Evolutionary conservation across 768 basidiomycete genomes (phyloP).

Genomic region (Russula foetens): DNA sequence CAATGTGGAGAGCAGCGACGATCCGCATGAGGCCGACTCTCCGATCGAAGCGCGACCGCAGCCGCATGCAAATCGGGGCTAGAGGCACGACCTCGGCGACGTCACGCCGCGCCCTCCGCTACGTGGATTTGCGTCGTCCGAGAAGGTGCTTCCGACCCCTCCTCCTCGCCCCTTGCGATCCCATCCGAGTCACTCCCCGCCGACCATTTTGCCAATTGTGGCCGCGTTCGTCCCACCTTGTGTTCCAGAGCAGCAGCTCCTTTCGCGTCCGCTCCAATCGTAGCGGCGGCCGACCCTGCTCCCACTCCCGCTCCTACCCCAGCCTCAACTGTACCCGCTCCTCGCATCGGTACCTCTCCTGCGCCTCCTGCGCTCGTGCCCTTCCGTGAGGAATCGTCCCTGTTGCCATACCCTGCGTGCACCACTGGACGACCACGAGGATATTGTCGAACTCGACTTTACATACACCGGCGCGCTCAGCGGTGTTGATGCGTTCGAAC

Average conservation of each 20-base stretch:
- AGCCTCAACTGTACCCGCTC: background rate
- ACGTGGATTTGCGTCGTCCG: slow-evolving; percentile 12
- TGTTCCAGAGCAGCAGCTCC: no score
- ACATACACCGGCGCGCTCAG: slow-evolving; percentile 65
- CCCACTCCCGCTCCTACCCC: no score
- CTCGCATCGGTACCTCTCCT: background rate
- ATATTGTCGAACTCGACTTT: slow-evolving; percentile 71
- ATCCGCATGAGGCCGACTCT: slow-evolving; percentile 19
- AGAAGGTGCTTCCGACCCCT: slow-evolving; percentile 8
- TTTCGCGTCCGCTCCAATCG: background rate
- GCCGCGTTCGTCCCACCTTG: slow-evolving; percentile 4
- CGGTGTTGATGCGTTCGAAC: slow-evolving; percentile 49
- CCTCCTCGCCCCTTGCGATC: background rate
- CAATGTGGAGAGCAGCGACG: slow-evolving; percentile 28
- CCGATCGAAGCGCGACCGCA: slow-evolving; percentile 17
- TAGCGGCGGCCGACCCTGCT: background rate
- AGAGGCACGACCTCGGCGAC: no score
- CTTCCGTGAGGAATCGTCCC: slow-evolving; percentile 54
- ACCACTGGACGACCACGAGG: slow-evolving; percentile 40
- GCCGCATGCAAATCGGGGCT: no score
- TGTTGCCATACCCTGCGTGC: slow-evolving; percentile 64
- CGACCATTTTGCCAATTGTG: background rate
- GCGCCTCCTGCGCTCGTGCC: slow-evolving; percentile 38
- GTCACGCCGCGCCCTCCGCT: no score
- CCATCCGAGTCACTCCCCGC: slow-evolving; percentile 12